Evolutionary conservation across 148 eudicot genomes (phyloP), one percentile per base, ranked within the genome.

Genomic region (Bassia scoparia): DNA sequence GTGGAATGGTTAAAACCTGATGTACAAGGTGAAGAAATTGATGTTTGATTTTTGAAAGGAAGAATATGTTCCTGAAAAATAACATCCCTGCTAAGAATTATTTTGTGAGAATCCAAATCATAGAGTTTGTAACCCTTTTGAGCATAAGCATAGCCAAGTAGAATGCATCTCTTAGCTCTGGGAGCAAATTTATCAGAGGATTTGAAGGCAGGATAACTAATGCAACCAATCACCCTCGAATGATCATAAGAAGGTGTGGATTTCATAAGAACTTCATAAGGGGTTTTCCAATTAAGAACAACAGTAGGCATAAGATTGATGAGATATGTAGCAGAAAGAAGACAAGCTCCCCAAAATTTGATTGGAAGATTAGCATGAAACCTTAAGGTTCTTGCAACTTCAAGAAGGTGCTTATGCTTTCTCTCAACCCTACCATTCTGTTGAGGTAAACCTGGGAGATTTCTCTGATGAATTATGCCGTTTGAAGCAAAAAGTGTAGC

Each of bases 61-160:
- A 46, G 14, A 11, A 46, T 46, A 0, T 21, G 50, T 7, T 67
- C 37, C 16, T 67, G 7, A 20, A 67, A 67, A 0, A 14, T 0
- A 13, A 67, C 55, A 67, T 67, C 70, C 27, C 55, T 67, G 4
- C 56, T 67, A 1, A 67, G 37, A 44, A 67, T 26, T 24, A 67
- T 48, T 46, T 67, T 46, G 17, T 10, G 29, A 1, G 29, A 2
- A 0, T 6, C 1, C 0, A 67, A 11, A 37, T 64, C 46, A 64
- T 35, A 64, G 2, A 64, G 24, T 21, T 64, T 64, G 23, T 64
- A 64, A 1, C 46, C 68, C 26, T 64, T 64, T 37, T 37, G 27
- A 0, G 48, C 68, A 64, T 35, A 15, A 5, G 68, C 27, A 20
- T 64, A 64, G 18, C 68, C 68, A 20, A 64, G 1, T 0, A 37